These are phyloP conservation scores for Rhododendron ovatum DNA, from an alignment of 148 eudicot genomes.

Conservation along the genomic window DNA sequence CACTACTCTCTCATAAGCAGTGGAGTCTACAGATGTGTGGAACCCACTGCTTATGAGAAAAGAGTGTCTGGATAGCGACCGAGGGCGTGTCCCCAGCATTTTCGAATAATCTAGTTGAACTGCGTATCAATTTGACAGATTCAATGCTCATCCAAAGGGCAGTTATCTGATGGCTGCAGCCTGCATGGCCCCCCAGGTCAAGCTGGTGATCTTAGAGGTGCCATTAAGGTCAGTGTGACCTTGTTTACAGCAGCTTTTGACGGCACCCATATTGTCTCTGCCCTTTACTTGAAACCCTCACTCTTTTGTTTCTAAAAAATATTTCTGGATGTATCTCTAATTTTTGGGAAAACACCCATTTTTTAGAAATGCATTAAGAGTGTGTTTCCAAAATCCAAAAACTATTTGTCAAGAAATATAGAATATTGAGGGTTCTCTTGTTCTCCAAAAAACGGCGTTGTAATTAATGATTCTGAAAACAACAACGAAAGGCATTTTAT, in stretches of 20 bases:
- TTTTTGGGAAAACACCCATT: not conserved
- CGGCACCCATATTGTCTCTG: not conserved
- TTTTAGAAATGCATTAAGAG: not conserved
- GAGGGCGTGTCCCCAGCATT: too few relatives aligned
- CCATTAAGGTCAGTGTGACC: not conserved
- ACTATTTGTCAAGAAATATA: not conserved
- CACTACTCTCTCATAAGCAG: too few relatives aligned
- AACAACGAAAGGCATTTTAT: not conserved
- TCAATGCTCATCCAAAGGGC: not conserved
- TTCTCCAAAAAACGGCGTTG: not conserved
- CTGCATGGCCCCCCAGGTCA: not conserved
- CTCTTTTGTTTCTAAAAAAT: not conserved
- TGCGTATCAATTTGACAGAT: not conserved
- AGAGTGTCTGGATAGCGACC: fast-evolving
- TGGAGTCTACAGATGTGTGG: too few relatives aligned
- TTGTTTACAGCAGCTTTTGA: not conserved
- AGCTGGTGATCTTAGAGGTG: not conserved
- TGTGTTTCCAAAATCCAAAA: not conserved
- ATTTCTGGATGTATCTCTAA: not conserved
- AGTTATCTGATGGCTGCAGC: not conserved
- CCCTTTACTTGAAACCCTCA: not conserved
- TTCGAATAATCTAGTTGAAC: not conserved
- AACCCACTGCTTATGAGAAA: too few relatives aligned
- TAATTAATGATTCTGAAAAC: not conserved
- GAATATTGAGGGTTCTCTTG: not conserved